Evolutionary conservation across 139 green algal genomes (phyloP).

Genomic region (Tetratostichococcus sp.): DNA sequence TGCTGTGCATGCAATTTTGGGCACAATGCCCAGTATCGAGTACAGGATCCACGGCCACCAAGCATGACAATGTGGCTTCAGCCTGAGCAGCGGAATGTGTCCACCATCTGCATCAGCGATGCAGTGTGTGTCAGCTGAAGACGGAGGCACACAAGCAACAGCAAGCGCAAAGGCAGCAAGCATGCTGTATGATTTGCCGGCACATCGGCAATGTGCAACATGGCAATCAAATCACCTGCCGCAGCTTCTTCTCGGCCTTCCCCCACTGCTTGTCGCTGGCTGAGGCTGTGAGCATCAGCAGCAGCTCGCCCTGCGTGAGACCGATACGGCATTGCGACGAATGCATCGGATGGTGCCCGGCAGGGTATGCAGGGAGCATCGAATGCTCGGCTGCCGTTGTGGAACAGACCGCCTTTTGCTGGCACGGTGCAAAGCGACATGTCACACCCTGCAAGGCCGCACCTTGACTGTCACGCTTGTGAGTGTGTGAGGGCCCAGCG

Average conservation of each 20-base stretch:
- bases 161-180: too few species aligned
- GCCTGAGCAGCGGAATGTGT: background rate
- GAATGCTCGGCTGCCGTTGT: too few species aligned
- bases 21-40: too few species aligned
- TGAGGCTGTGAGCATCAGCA: background rate
- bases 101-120: background rate
- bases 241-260: conserved; percentile 39
- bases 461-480: conserved; percentile 64
- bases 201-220: too few species aligned
- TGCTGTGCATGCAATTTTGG: too few species aligned
- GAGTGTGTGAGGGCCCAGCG: conserved; percentile 44
- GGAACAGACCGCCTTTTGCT: too few species aligned
- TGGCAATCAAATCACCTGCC: conserved; percentile 32
- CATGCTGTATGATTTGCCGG: too few species aligned
- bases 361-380: too few species aligned
- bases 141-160: background rate
- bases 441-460: background rate
- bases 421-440: too few species aligned
- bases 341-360: too few species aligned
- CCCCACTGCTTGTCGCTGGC: conserved; percentile 76
- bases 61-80: background rate
- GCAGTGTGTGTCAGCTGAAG: background rate
- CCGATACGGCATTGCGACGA: too few species aligned
- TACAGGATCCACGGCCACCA: too few species aligned
- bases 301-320: conserved; percentile 33